Conservation (phyloP, 495 filamentous ascomycete species). For the Hypomontagnella submonticulosa region DNA sequence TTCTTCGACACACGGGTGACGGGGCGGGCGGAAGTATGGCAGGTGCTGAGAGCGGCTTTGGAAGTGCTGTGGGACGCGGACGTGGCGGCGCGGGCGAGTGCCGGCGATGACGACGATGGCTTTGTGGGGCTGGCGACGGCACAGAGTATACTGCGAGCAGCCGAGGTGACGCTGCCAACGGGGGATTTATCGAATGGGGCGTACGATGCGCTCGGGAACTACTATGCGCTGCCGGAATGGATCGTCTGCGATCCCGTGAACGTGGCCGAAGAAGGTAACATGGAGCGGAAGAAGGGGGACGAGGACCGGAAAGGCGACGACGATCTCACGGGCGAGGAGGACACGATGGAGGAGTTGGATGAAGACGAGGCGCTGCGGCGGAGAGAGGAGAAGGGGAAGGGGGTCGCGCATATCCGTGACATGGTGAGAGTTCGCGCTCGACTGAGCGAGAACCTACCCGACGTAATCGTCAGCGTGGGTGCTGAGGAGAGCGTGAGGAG, state of each 20-base stretch:
- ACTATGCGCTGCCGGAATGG: conserved; percentile 80
- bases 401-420: conserved; percentile 57
- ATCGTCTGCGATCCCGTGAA: conserved; percentile 81
- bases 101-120: conserved; percentile 45
- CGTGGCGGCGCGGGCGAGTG: conserved; percentile 32
- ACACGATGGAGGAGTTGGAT: conserved; percentile 50
- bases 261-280: conserved; percentile 58
- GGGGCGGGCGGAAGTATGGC: conserved; percentile 81
- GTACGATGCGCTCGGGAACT: conserved; percentile 80
- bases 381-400: conserved; percentile 74
- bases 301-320: conserved; percentile 57
- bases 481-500: conserved; percentile 71
- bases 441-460: conserved; percentile 75
- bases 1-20: conserved; percentile 89
- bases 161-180: conserved; percentile 81
- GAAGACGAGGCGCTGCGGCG: conserved; percentile 67
- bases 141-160: conserved; percentile 80
- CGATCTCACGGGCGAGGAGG: conserved; percentile 59
- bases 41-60: conserved; percentile 71
- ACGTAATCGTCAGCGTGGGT: conserved; percentile 69
- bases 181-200: conserved; percentile 76
- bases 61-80: conserved; percentile 68
- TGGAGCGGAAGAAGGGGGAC: conserved; percentile 40
- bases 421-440: conserved; percentile 71
- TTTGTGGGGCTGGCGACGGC: conserved; percentile 69